Percentiles rank a stretch among this genome's conserved stretches.
These are phyloP conservation scores for Aspergillus novoparasiticus DNA, from an alignment of 2,329 filamentous ascomycete genomes.

Conservation along the genomic window DNA sequence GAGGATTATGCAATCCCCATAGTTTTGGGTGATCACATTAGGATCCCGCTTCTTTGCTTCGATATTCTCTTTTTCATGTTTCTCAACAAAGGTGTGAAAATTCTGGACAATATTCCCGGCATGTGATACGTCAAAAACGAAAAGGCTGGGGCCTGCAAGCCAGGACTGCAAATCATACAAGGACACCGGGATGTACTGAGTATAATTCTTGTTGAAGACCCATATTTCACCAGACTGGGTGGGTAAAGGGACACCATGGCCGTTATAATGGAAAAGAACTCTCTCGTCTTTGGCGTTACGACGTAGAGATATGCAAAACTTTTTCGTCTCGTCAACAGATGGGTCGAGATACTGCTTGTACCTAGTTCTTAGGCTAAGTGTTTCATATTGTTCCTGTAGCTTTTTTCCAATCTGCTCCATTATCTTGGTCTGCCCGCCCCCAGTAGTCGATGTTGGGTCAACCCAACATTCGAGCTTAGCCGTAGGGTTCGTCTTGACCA, in stretches of 20 bases:
- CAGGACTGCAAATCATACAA: conserved; percentile 93
- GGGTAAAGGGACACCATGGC: conserved; percentile 93
- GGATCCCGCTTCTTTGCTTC: conserved; percentile 77
- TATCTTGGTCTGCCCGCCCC: conserved; percentile 74
- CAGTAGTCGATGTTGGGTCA: conserved; percentile 79
- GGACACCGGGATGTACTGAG: conserved; percentile 96
- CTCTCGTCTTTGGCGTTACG: conserved; percentile 94
- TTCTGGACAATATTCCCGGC: conserved; percentile 94
- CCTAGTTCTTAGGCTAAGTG: conserved; percentile 87
- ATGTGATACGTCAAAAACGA: conserved; percentile 97
- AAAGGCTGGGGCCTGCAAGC: conserved; percentile 93
- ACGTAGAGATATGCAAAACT: conserved; percentile 87
- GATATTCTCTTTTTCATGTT: conserved; percentile 86
- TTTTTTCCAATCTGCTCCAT: conserved; percentile 95
- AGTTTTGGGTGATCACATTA: conserved; percentile 62
- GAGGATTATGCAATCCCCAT: conserved; percentile 87
- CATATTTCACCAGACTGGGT: conserved; percentile 96
- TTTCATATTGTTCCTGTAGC: conserved; percentile 95
- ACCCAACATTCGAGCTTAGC: conserved; percentile 97
- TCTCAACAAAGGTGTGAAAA: conserved; percentile 91
- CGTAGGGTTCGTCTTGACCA: conserved; percentile 90
- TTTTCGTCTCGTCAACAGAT: conserved; percentile 95
- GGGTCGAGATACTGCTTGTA: conserved; percentile 98
- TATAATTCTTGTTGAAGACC: conserved; percentile 99
- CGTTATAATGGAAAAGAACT: conserved; percentile 98